Base-by-base conservation (phyloP, 352 stramenopile genomes). In the Pythium brachiatum region DNA sequence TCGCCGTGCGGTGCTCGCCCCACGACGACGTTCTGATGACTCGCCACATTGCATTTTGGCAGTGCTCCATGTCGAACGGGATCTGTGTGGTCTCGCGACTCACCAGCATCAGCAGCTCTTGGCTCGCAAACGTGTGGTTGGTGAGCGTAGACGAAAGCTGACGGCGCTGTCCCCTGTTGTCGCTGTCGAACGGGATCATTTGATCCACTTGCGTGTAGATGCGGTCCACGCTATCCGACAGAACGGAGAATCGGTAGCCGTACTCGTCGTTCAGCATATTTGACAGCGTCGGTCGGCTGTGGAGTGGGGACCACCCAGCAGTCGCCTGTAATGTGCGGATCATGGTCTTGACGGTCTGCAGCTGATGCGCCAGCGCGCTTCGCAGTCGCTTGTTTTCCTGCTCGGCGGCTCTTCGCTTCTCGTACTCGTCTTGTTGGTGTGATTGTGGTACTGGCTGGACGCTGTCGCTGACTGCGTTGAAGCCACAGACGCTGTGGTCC, bases 241-340 rank as follows among this genome's bases (percentile, higher is more conserved):
- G 29, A 20, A 60, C 27, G 0, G 53, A 43, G 38, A 60, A 60
- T 23, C 53, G 53, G 23, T 29, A 44, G 1, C 53, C 53, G 2
- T 60, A 26, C 15, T 6, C 39, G 26, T 60, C 53, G 53, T 60
- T 43, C 12, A 60, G 36, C 13, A 29, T 15, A 13, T 15, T 18
- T 1, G 53, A 51, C 4, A 44, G 53, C 16, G 38, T 21, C 38
- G 38, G 38, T 8, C 2, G 38, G 1, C 18, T 9, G 3, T 23
- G 1, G 2, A 44, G 38, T 21, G 3, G 3, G 13, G 6, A 44
- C 38, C 13, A 44, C 38, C 2, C 13, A 2, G 12, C 38, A 7
- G 20, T 4, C 11, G 18, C 38, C 16, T 6, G 38, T 5, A 44
- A 15, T 3, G 38, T 18, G 3, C 13, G 2, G 3, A 44, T 44